Evolutionary conservation across 176 grass and related monocot species (phyloP), one percentile per base, ranked within the genome.

Genomic region (Rhipidocladum racemiflorum): DNA sequence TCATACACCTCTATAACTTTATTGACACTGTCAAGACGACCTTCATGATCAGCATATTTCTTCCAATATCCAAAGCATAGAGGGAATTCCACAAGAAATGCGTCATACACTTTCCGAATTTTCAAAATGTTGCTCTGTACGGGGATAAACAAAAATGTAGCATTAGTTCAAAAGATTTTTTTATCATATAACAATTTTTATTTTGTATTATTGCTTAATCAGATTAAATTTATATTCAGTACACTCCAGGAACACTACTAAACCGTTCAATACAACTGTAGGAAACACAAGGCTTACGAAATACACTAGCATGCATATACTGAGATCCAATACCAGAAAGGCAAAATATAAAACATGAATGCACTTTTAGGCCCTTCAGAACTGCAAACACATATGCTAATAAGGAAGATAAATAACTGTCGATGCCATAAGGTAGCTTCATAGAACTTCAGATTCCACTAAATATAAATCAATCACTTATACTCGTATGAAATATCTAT

Each of bases 61-160:
- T 99, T 99, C 96, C 96, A 99, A 70, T 99, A 99, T 21, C 96
- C 96, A 87, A 93, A 99, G 75, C 96, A 99, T 29, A 99, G 87
- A 48, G 96, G 96, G 76, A 95, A 99, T 77, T 99, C 96, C 4
- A 60, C 85, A 79, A 99, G 90, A 67, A 99, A 95, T 16, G 91
- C 80, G 83, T 99, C 96, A 61, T 99, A 99, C 49, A 99, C 92
- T 95, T 95, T 95, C 4, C 85, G 76, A 77, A 95, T 84, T 77
- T 99, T 99, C 18, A 88, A 55, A 71, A 95, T 85, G 76, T 95
- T 85, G 62, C 74, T 91, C 96, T 99, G 87, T 29, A 80, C 61
- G 17, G 34, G 40, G 82, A 43, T 30, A 79, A 36, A 64, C 10
- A 62, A 29, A 77, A 77, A 11, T 3, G 17, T 4, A 8, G 27